phyloP scores from a whole-genome alignment of 208 protist species.

The Herpetomonas samuelpessoai region DNA sequence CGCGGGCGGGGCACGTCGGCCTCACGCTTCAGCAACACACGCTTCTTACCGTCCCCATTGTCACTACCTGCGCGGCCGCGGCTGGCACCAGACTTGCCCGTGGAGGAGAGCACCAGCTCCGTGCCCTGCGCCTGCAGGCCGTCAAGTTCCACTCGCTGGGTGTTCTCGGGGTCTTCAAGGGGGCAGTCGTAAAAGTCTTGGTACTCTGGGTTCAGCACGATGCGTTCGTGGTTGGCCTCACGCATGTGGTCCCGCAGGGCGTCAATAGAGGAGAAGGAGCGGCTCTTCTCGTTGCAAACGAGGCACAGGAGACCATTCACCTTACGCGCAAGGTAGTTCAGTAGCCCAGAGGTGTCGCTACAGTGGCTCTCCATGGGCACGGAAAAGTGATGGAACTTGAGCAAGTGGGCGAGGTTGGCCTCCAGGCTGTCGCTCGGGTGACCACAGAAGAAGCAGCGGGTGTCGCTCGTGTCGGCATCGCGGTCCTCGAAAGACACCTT shows the following conservation, averaged over 20 bases:
- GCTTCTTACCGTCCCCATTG: constrained; percentile 16
- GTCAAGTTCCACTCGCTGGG: constrained; percentile 38
- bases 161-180: constrained; percentile 55
- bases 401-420: constrained; percentile 67
- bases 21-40: constrained; percentile 58
- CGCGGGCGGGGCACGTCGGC: constrained; percentile 62
- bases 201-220: constrained; percentile 82
- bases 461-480: constrained; percentile 73
- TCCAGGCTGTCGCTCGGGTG: constrained; percentile 33
- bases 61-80: neutral
- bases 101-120: constrained; percentile 34
- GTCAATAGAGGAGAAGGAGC: constrained; percentile 60
- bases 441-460: constrained; percentile 86
- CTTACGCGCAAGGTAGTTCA: constrained; percentile 84
- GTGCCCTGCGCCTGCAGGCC: constrained; percentile 24
- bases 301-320: constrained; percentile 86
- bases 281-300: constrained; percentile 84
- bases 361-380: constrained; percentile 72
- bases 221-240: constrained; percentile 72
- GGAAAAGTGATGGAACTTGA: constrained; percentile 60
- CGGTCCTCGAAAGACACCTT: constrained; percentile 67
- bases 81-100: neutral
- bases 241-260: constrained; percentile 86
- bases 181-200: constrained; percentile 74
- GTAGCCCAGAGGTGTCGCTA: constrained; percentile 50